Evolutionary conservation across 352 stramenopile genomes (phyloP).

Genomic region (Bremia lactucae): DNA sequence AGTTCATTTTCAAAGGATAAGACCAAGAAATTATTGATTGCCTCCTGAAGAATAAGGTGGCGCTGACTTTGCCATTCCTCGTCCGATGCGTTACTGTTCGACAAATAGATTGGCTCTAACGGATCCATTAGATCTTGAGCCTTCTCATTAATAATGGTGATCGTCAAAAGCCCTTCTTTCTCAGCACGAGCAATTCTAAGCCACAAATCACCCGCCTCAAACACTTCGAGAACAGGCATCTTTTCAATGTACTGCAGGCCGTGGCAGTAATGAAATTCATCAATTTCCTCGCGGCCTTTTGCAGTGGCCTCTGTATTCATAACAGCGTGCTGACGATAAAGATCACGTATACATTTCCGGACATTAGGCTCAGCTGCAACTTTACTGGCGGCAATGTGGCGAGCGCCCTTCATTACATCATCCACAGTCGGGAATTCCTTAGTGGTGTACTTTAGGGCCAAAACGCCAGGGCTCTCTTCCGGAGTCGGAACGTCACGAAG

Average conservation of each 20-base stretch:
- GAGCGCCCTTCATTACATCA: conserved; percentile 81
- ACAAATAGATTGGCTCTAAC: conserved; percentile 64
- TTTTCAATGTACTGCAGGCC: conserved; percentile 79
- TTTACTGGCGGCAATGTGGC: conserved; percentile 82
- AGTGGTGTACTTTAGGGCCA: conserved; percentile 67
- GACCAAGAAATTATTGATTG: conserved; percentile 76
- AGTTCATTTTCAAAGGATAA: conserved; percentile 81
- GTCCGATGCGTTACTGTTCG: conserved; percentile 36
- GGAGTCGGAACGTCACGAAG: conserved; percentile 63
- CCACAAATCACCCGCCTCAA: conserved; percentile 69
- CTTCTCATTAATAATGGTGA: conserved; percentile 74
- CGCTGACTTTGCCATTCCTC: conserved; percentile 83
- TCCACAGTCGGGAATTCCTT: conserved; percentile 79
- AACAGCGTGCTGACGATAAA: conserved; percentile 67
- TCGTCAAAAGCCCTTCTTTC: conserved; percentile 75
- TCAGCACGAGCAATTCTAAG: conserved; percentile 65
- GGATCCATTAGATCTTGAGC: conserved; percentile 73
- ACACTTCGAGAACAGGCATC: conserved; percentile 75
- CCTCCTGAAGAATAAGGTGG: conserved; percentile 75
- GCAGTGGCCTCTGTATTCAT: conserved; percentile 66
- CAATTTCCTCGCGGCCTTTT: conserved; percentile 81
- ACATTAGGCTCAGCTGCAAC: conserved; percentile 79
- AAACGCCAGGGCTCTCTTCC: conserved; percentile 53
- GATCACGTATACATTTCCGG: conserved; percentile 72
- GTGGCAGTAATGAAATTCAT: conserved; percentile 83